phyloP scores from a whole-genome alignment of 2,329 filamentous ascomycete species.

The Dothistroma septosporum region DNA sequence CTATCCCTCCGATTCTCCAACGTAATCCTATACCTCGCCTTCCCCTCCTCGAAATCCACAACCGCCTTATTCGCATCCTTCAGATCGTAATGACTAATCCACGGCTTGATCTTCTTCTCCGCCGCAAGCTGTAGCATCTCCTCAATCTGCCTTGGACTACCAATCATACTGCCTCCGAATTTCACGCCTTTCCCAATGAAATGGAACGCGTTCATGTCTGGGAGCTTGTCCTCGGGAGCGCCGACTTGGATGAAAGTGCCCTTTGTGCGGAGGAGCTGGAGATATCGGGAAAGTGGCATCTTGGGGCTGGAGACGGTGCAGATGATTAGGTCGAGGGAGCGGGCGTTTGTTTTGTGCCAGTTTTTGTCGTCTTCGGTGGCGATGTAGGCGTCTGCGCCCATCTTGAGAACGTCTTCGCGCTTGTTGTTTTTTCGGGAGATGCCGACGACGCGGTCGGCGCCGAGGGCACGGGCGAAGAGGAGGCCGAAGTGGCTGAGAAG shows the following conservation, averaged over 20 bases:
- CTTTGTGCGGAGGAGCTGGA: constrained; percentile 55
- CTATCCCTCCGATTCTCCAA: constrained; percentile 20
- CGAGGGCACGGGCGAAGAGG: constrained; percentile 66
- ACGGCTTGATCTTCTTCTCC: constrained; percentile 55
- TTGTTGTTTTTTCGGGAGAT: constrained; percentile 60
- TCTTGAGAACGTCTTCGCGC: constrained; percentile 55
- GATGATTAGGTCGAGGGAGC: constrained; percentile 56
- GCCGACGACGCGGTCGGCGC: constrained; percentile 61
- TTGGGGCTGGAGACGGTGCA: constrained; percentile 55
- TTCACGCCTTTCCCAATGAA: constrained; percentile 55
- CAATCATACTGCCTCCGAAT: constrained; percentile 46
- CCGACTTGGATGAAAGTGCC: constrained; percentile 65
- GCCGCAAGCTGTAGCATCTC: constrained; percentile 60
- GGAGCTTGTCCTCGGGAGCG: constrained; percentile 54
- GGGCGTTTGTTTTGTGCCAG: constrained; percentile 55
- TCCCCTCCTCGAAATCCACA: constrained; percentile 55
- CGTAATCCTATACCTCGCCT: constrained; percentile 43
- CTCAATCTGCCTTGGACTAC: constrained; percentile 54
- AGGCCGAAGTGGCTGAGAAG: constrained; percentile 59
- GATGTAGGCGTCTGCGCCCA: constrained; percentile 59
- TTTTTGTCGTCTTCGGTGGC: constrained; percentile 55
- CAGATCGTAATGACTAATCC: constrained; percentile 60
- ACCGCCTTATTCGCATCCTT: constrained; percentile 56
- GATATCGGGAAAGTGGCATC: constrained; percentile 61
- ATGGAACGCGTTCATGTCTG: constrained; percentile 53